A percentile compares a stretch with the other conserved stretches of the same genome.
Evolutionary conservation across 306 rosid genomes (phyloP).

Genomic region (Psophocarpus tetragonolobus): DNA sequence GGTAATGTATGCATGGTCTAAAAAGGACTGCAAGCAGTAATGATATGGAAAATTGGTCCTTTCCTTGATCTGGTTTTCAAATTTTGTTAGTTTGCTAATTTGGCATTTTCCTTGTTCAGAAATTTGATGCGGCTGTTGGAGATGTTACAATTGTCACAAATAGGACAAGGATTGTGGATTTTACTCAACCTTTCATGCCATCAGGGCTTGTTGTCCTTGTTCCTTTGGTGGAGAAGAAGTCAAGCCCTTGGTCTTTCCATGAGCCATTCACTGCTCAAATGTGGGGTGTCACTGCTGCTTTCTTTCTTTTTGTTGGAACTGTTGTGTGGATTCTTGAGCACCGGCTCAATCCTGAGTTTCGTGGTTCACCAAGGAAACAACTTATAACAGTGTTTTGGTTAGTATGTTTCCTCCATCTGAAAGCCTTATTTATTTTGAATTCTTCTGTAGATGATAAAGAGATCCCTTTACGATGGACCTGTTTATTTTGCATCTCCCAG

Average conservation of each 20-base stretch:
- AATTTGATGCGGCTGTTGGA: slow-evolving; percentile 80
- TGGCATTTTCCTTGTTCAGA: slow-evolving; percentile 48
- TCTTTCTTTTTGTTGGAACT: slow-evolving; percentile 74
- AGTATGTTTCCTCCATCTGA: slow-evolving; percentile 36
- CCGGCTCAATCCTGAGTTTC: slow-evolving; percentile 72
- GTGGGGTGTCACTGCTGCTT: slow-evolving; percentile 77
- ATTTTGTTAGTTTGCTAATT: slow-evolving; percentile 24
- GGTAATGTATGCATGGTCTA: not conserved
- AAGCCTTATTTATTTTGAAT: slow-evolving; percentile 16
- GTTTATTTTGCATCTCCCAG: not conserved
- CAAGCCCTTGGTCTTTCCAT: slow-evolving; percentile 86
- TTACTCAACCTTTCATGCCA: slow-evolving; percentile 78
- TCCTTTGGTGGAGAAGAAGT: slow-evolving; percentile 58
- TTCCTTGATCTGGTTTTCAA: not conserved
- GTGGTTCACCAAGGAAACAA: slow-evolving; percentile 82
- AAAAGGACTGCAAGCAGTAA: slow-evolving; percentile 5
- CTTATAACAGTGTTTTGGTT: slow-evolving; percentile 79
- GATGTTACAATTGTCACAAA: slow-evolving; percentile 81
- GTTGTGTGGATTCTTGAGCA: slow-evolving; percentile 98
- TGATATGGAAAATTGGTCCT: not conserved
- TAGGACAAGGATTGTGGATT: slow-evolving; percentile 80
- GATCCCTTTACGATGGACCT: slow-evolving; percentile 4
- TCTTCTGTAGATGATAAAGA: not conserved
- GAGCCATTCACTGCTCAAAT: slow-evolving; percentile 66
- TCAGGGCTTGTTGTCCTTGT: slow-evolving; percentile 83